Evolutionary conservation across 495 filamentous ascomycete genomes (phyloP), one percentile per base, ranked within the genome.

Genomic region (Talaromyces nanjingensis): DNA sequence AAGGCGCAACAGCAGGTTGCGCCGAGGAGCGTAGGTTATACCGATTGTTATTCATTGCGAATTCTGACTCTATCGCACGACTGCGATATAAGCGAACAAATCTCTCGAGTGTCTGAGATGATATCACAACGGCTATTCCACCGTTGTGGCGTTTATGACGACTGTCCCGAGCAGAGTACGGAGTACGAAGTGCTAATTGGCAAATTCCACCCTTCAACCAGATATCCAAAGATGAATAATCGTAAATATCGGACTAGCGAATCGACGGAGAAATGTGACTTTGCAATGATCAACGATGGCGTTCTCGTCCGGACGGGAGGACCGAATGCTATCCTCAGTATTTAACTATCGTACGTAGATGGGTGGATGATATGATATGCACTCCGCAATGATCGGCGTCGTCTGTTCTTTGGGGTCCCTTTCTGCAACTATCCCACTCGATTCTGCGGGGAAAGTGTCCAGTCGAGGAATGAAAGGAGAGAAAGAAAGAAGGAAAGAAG

Each of bases 21-120:
- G 25, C 39, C 39, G 60, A 49, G n/a, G 60, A 62, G 16, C 60
- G 60, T 22, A 62, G 29, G 29, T 62, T 62, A 37, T 62, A 62
- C 24, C 60, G 42, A 27, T 54, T 62, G 18, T 62, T 53, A 42
- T 37, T 42, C 60, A 62, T 62, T 14, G 42, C 54, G 18, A 9
- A 11, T 59, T 16, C 22, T 29, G 52, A 55, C 0, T 54, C 0
- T 54, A 22, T 7, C 14, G 5, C 6, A 6, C 6, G 8, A 7
- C 0, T 9, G 22, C 49, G 49, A 53, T 22, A 20, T 9, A 8
- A 24, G 49, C 49, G 18, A 20, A 37, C 9, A 37, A 37, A 37
- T 12, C 33, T 12, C 47, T 53, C 49, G 14, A 42, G 8, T 49
- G 14, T 49, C 20, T 27, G 6, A 2, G 4, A 9, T 49, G 45